Base-by-base conservation (phyloP, 192 early-diverging fungal species). In the Coemansia sp. region DNA sequence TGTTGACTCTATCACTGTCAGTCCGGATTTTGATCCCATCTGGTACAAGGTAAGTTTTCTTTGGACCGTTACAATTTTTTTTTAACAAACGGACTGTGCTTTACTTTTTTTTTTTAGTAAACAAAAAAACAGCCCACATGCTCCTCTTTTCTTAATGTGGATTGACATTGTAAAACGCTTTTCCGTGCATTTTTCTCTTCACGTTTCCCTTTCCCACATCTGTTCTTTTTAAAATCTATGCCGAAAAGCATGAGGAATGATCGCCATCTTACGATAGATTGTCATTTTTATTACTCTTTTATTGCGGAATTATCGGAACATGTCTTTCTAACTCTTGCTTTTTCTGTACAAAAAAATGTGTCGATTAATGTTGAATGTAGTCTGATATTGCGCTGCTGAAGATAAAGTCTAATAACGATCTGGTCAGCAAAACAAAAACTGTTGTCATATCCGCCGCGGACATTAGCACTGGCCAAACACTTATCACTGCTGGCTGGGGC, bases 321-420 rank as follows among this genome's bases (percentile, higher is more conserved):
- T 36, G 2, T 1, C 33, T 36, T 36, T 11, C 33, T 36, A 6
- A 36, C 33, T 51, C 53, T 1, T 22, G 25, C 29, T 31, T 52
- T 52, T 5, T 21, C 10, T 6, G 5, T n/a, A 2, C 42, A 17
- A 53, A 27, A 27, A 3, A 27, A 27, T 25, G 56, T 46, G 54
- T 55, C 14, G 54, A 55, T 29, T 14, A 14, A 46, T 60, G 33
- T 57, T 25, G 6, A 27, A 9, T 68, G 51, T 78, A 78, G 76
- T 72, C 70, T 2, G 82, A 84, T 32, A 84, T 84, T 63, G 82
- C 76, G 42, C 62, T 84, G 64, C 42, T 84, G 3, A 76, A 79
- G 68, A 64, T 84, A 25, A 63, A 64, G 24, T 58, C 70, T 5
- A 72, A 31, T 39, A 58, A 59, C 53, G 56, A 74, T 33, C 24